Percentiles rank a stretch among this genome's conserved stretches.
phyloP scores from a whole-genome alignment of 331 rosid genomes.

The Pyracantha coccinea region DNA sequence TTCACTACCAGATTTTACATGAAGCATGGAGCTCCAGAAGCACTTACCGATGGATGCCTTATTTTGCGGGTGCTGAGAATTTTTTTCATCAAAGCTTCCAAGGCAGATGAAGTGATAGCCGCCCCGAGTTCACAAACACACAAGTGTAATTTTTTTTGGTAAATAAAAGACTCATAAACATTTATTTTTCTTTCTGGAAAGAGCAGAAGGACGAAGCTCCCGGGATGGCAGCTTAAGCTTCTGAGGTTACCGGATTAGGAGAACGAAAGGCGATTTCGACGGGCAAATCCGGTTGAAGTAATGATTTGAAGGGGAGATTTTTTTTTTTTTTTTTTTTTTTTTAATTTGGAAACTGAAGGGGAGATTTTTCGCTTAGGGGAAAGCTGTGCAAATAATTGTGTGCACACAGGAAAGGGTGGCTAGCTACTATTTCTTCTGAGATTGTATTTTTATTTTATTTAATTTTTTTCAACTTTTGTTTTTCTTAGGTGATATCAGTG shows the following conservation, averaged over 20 bases:
- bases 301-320: slow-evolving; percentile 1
- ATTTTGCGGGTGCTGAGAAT: slow-evolving; percentile 33
- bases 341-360: too few species aligned
- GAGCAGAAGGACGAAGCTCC: slow-evolving; percentile 16
- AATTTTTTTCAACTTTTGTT: neutral
- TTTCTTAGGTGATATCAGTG: slow-evolving; percentile 25
- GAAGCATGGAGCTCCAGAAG: slow-evolving; percentile 32
- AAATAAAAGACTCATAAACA: slow-evolving; percentile 39
- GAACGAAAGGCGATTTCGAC: neutral
- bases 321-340: too few species aligned
- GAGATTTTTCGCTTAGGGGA: neutral
- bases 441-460: slow-evolving; percentile 24
- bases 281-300: neutral
- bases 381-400: slow-evolving; percentile 13
- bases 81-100: slow-evolving; percentile 22
- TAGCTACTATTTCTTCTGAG: neutral
- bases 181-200: slow-evolving; percentile 21
- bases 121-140: slow-evolving; percentile 33
- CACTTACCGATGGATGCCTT: slow-evolving; percentile 30
- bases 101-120: slow-evolving; percentile 33
- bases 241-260: neutral
- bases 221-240: slow-evolving; percentile 13
- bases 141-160: slow-evolving; percentile 46
- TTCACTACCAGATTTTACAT: slow-evolving; percentile 28
- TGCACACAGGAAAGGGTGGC: slow-evolving; percentile 28